Evolutionary conservation across 2,329 filamentous ascomycete genomes (phyloP), one percentile per base, ranked within the genome.

Genomic region (Helminthosporium solani): DNA sequence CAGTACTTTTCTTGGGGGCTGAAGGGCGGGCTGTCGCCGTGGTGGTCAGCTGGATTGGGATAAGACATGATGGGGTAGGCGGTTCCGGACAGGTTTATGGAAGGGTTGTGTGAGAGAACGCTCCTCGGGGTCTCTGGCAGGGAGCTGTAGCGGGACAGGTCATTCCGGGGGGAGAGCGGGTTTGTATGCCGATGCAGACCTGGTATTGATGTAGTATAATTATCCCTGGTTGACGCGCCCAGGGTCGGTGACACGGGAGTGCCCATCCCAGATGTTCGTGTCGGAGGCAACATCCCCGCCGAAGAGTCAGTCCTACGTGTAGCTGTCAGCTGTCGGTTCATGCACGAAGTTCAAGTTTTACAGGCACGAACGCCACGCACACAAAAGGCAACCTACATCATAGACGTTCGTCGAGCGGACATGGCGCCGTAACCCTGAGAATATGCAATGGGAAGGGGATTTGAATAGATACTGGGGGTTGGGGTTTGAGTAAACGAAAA

Each of bases 1-100:
- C 82, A 81, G 42, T 84, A 74, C 30, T 75, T 76, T 43, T 76
- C 70, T 28, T 76, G 72, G 15, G 64, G 50, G 27, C 71, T 68
- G 63, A 76, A 78, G 3, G 75, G 75, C 25, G 76, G 76, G 21
- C 68, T 70, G 18, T 68, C 67, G 8, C 38, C 27, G 19, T 52
- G 47, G 6, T 50, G 44, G 27, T 63, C 53, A 39, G 59, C 48
- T 44, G 56, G 53, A 43, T 40, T 31, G 46, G 56, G 18, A 46
- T 58, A 52, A 36, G 31, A n/a, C 23, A 57, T 39, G 36, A 51
- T 52, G 12, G 34, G 52, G 50, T 36, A 42, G 41, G 52, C 63
- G 39, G 66, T 58, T 23, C 48, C 48, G 16, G 51, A 42, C 28
- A 68, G 20, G 9, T 25, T 25, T 9, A 25, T 25, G 9, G 43